A percentile compares a stretch with the other conserved stretches of the same genome.
phyloP scores from a whole-genome alignment of 1,284 basidiomycete species.

The Athelia psychrophila region DNA sequence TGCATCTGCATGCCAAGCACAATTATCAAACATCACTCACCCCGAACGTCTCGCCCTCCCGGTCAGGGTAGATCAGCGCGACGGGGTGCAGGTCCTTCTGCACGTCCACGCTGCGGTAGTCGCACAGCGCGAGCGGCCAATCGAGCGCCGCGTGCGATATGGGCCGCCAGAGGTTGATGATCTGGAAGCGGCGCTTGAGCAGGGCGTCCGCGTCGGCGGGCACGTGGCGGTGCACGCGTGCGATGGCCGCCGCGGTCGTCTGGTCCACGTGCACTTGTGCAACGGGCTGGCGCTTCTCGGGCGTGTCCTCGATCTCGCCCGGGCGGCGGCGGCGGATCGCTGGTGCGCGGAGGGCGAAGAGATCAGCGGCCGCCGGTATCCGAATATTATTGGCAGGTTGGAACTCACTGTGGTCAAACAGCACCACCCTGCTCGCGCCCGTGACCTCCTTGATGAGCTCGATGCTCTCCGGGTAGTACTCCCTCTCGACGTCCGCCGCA shows the following conservation, averaged over 20 bases:
- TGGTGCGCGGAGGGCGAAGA: slow-evolving; percentile 10
- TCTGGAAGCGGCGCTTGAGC: slow-evolving; percentile 53
- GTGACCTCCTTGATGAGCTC: slow-evolving; percentile 59
- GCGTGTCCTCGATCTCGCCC: slow-evolving; percentile 31
- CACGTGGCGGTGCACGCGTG: slow-evolving; percentile 52
- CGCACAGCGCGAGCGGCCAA: slow-evolving; percentile 57
- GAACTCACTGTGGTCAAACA: slow-evolving; percentile 66
- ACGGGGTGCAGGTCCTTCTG: slow-evolving; percentile 42
- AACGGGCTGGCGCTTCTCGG: slow-evolving; percentile 43
- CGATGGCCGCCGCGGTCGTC: slow-evolving; percentile 43
- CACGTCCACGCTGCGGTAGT: slow-evolving; percentile 45
- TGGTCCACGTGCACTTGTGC: slow-evolving; percentile 58
- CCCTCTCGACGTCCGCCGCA: slow-evolving; percentile 45
- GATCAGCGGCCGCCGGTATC: not conserved
- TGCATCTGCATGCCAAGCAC: no score
- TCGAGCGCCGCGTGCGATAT: slow-evolving; percentile 47
- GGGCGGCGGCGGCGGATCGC: slow-evolving; percentile 41
- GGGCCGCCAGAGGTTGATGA: slow-evolving; percentile 70
- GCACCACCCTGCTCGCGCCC: slow-evolving; percentile 53
- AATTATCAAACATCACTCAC: slow-evolving; percentile 2
- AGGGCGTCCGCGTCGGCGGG: slow-evolving; percentile 42
- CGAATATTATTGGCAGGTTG: not conserved
- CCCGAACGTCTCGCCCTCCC: slow-evolving; percentile 30
- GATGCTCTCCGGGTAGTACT: slow-evolving; percentile 61
- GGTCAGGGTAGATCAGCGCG: slow-evolving; percentile 39